A percentile compares a stretch with the other conserved stretches of the same genome.
Conservation (phyloP, 345 rosid genomes). For the Ailanthus altissimus region DNA sequence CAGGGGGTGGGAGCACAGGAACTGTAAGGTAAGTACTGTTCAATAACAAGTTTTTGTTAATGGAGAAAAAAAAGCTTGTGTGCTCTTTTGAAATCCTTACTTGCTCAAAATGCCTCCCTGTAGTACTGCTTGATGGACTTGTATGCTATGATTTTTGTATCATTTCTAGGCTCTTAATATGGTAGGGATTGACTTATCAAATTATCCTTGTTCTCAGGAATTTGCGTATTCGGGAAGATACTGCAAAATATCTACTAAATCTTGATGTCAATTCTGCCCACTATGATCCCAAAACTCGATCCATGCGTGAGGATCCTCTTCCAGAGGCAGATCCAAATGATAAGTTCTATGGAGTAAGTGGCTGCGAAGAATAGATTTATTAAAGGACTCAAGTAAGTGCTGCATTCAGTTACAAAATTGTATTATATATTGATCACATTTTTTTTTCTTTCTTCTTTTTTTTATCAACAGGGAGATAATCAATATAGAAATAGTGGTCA, state of each 20-base stretch:
- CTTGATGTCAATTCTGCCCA: slow-evolving; percentile 80
- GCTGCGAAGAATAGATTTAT: not conserved
- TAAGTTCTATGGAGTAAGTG: slow-evolving; percentile 60
- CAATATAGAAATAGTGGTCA: slow-evolving; percentile 71
- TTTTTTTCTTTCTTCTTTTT: not conserved
- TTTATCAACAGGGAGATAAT: slow-evolving; percentile 55
- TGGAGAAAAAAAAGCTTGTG: not conserved
- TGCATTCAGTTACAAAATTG: not conserved
- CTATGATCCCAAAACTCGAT: slow-evolving; percentile 79
- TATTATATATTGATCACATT: not conserved
- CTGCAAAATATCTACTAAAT: slow-evolving; percentile 71
- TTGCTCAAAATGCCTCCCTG: not conserved
- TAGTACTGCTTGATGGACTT: not conserved
- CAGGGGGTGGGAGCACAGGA: slow-evolving; percentile 99
- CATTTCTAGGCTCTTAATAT: not conserved
- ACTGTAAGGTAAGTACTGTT: slow-evolving; percentile 63
- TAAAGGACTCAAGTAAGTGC: slow-evolving; percentile 15
- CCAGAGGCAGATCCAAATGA: slow-evolving; percentile 84
- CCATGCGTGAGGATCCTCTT: slow-evolving; percentile 90
- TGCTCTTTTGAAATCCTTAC: not conserved
- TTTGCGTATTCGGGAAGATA: slow-evolving; percentile 79
- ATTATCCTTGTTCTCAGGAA: slow-evolving; percentile 22
- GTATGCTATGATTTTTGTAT: not conserved
- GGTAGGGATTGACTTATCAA: not conserved
- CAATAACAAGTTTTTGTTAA: not conserved